A percentile compares a stretch with the other conserved stretches of the same genome.
phyloP scores from a whole-genome alignment of 1,284 basidiomycete genomes.

The Cutaneotrichosporon cavernicola region DNA sequence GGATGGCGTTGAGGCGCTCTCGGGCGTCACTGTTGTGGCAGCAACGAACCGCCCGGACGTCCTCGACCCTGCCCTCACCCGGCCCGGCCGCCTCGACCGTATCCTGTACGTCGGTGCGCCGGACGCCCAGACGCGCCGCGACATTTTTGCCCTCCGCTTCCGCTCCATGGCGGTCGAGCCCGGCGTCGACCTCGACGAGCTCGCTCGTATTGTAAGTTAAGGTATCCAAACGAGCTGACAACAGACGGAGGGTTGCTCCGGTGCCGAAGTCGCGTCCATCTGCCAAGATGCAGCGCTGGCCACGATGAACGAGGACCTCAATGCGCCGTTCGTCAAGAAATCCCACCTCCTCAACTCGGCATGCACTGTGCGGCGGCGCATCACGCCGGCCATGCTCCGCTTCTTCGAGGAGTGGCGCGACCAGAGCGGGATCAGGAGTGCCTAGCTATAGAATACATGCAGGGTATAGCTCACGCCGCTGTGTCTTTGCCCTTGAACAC shows the following conservation, averaged over 20 bases:
- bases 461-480: slow-evolving; percentile 10
- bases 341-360: slow-evolving; percentile 76
- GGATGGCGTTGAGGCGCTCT: slow-evolving; percentile 93
- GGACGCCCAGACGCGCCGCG: slow-evolving; percentile 70
- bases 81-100: slow-evolving; percentile 92
- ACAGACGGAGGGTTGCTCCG: slow-evolving; percentile 91
- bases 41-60: slow-evolving; percentile 95
- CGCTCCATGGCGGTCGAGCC: slow-evolving; percentile 75
- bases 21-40: slow-evolving; percentile 89
- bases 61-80: slow-evolving; percentile 89
- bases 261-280: slow-evolving; percentile 86
- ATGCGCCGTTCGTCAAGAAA: slow-evolving; percentile 71
- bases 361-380: slow-evolving; percentile 70
- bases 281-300: slow-evolving; percentile 94
- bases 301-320: slow-evolving; percentile 82
- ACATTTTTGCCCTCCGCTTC: slow-evolving; percentile 79
- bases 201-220: slow-evolving; percentile 69
- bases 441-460: slow-evolving; percentile 31
- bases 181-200: slow-evolving; percentile 64
- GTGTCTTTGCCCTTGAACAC: slow-evolving; percentile 38
- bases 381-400: slow-evolving; percentile 75
- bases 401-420: slow-evolving; percentile 66
- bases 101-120: slow-evolving; percentile 94
- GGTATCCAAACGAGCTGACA: slow-evolving; percentile 1
- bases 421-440: slow-evolving; percentile 50